A percentile compares a stretch with the other conserved stretches of the same genome.
Evolutionary conservation across 1,284 basidiomycete species (phyloP).

Genomic region (Amylostereum areolatum): DNA sequence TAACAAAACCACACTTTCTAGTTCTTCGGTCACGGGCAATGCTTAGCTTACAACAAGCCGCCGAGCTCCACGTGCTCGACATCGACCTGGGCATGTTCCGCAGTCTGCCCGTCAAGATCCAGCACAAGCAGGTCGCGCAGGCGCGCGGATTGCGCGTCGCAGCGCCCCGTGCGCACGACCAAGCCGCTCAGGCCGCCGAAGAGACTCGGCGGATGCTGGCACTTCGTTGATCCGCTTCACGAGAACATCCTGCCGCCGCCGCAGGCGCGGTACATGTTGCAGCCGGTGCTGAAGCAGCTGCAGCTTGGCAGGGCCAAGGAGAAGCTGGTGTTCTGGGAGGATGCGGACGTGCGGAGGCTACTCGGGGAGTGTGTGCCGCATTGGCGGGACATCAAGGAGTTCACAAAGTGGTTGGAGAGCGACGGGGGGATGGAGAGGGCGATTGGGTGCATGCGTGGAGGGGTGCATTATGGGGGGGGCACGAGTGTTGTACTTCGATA

Average conservation of each 20-base stretch:
- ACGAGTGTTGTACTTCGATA: too few species aligned
- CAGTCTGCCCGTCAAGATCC: constrained; percentile 57
- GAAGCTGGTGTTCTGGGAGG: constrained; percentile 50
- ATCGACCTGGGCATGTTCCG: constrained; percentile 71
- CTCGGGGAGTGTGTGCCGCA: constrained; percentile 70
- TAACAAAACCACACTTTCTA: too few species aligned
- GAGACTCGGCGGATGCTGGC: constrained; percentile 29
- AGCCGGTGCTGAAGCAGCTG: constrained; percentile 47
- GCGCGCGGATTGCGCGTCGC: constrained; percentile 30
- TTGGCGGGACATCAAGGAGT: constrained; percentile 62
- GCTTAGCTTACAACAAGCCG: constrained; percentile 80
- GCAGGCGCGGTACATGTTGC: constrained; percentile 39
- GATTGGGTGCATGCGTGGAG: constrained; percentile 74
- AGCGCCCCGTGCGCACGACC: constrained; percentile 4
- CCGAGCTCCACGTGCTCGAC: constrained; percentile 54
- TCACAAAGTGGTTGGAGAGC: constrained; percentile 64
- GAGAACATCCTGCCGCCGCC: constrained; percentile 36
- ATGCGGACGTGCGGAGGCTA: constrained; percentile 61
- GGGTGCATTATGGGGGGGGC: constrained; percentile 55
- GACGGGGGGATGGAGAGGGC: constrained; percentile 66
- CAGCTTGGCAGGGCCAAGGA: constrained; percentile 43
- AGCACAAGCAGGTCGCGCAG: constrained; percentile 65
- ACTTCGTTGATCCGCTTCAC: constrained; percentile 21
- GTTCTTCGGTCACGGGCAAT: constrained; percentile 92
- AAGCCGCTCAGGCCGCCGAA: constrained; percentile 40